These are phyloP conservation scores for Aspergillus aculeatus DNA, from an alignment of 2,329 filamentous ascomycete species.

Conservation along the genomic window DNA sequence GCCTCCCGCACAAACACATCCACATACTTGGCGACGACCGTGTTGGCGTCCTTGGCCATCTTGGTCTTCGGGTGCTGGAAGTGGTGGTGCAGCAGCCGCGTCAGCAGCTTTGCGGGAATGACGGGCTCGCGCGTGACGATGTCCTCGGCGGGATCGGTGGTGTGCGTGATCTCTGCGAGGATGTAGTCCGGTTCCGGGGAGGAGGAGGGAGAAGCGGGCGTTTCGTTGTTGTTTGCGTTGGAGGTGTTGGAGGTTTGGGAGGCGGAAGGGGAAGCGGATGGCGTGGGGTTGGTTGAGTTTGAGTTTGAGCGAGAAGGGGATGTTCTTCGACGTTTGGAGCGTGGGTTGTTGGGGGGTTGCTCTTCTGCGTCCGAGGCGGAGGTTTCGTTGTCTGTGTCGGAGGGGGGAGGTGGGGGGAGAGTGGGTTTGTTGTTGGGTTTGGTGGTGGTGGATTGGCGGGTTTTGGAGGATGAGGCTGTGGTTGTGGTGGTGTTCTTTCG, in stretches of 20 bases:
- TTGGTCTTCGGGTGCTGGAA: constrained; percentile 70
- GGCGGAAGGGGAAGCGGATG: constrained; percentile 8
- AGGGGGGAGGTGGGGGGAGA: constrained; percentile 1
- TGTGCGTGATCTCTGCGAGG: constrained; percentile 45
- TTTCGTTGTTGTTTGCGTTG: constrained; percentile 2
- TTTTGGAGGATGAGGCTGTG: constrained; percentile 12
- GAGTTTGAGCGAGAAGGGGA: constrained; percentile 7
- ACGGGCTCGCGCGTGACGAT: constrained; percentile 39
- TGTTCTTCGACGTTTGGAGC: background rate
- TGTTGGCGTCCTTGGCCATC: constrained; percentile 74
- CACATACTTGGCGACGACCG: constrained; percentile 77
- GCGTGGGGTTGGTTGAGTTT: constrained; percentile 1
- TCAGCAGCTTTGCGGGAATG: constrained; percentile 73
- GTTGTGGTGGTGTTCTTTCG: constrained; percentile 11
- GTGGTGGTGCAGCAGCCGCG: constrained; percentile 73
- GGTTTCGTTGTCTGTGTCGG: constrained; percentile 16
- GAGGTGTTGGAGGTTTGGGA: constrained; percentile 1
- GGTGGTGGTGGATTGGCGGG: constrained; percentile 7
- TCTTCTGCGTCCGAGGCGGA: background rate
- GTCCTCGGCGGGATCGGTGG: constrained; percentile 24
- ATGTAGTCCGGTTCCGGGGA: constrained; percentile 42
- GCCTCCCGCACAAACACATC: constrained; percentile 90
- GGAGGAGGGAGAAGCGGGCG: constrained; percentile 1
- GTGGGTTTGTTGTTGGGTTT: constrained; percentile 9
- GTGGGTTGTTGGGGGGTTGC: background rate